A percentile compares a stretch with the other conserved stretches of the same genome.
Evolutionary conservation across 169 alveolate species (phyloP).

Genomic region (Amoebophrya sp.): DNA sequence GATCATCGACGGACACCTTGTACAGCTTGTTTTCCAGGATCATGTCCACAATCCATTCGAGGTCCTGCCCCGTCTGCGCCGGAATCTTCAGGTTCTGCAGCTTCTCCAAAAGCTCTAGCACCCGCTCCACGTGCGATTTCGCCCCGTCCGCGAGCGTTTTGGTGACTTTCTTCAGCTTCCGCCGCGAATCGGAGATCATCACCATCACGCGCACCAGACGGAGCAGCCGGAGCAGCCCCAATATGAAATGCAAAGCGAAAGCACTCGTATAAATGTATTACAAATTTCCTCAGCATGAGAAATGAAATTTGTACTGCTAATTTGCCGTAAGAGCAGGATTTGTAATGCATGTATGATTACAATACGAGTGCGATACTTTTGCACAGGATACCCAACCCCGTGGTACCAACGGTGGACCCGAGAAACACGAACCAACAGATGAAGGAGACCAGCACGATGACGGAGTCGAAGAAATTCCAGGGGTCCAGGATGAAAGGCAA

Average conservation of each 20-base stretch:
- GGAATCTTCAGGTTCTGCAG: constrained; percentile 19
- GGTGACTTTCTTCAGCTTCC: constrained; percentile 11
- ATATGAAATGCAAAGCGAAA: too few species aligned
- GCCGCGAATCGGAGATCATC: constrained; percentile 27
- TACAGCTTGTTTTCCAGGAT: constrained; percentile 25
- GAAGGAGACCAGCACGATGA: constrained; percentile 29
- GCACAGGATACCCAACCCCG: too few species aligned
- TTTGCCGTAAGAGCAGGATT: too few species aligned
- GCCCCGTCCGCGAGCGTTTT: not conserved
- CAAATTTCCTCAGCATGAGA: too few species aligned
- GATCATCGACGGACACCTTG: constrained; percentile 20
- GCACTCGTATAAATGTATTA: too few species aligned
- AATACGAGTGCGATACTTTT: too few species aligned
- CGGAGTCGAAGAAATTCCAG: constrained; percentile 25
- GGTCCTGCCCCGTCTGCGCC: not conserved
- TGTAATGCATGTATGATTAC: too few species aligned
- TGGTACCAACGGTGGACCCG: constrained; percentile 1
- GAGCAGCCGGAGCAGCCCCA: constrained; percentile 27
- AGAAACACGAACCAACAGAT: not conserved
- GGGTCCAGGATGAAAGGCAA: constrained; percentile 28
- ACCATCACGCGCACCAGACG: constrained; percentile 31
- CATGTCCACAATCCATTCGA: constrained; percentile 32
- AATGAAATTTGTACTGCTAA: too few species aligned
- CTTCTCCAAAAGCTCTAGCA: constrained; percentile 23
- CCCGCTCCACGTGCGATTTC: constrained; percentile 23